Percentiles rank a stretch among this genome's conserved stretches.
These are phyloP conservation scores for Populus nigra DNA, from an alignment of 345 rosid species.

Conservation along the genomic window DNA sequence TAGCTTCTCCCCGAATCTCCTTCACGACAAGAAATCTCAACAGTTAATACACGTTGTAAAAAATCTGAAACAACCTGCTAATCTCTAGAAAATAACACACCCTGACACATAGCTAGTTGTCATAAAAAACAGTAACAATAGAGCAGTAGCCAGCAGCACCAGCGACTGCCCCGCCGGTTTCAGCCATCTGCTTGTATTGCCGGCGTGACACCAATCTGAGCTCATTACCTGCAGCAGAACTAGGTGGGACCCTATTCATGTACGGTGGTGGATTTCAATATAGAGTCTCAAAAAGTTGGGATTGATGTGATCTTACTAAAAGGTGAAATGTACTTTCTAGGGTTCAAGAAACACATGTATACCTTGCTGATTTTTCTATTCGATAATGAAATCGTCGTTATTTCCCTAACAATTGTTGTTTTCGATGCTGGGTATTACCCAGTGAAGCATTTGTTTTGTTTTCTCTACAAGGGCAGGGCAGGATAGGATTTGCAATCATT, in stretches of 20 bases:
- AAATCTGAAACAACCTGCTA: not conserved
- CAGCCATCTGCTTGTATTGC: constrained; percentile 18
- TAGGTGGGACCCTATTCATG: not conserved
- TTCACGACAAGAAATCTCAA: too few relatives aligned
- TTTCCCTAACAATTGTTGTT: not conserved
- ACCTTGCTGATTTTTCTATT: too few relatives aligned
- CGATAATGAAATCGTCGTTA: too few relatives aligned
- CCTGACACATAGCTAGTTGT: not conserved
- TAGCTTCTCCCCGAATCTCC: too few relatives aligned
- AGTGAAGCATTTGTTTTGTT: not conserved
- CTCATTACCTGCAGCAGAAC: not conserved
- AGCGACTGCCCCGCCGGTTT: constrained; percentile 26
- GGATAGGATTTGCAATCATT: constrained; percentile 12
- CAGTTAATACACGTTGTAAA: not conserved
- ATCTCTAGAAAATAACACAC: constrained; percentile 11
- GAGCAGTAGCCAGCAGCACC: not conserved
- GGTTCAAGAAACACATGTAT: not conserved
- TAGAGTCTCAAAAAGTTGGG: constrained; percentile 15
- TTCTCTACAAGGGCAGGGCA: not conserved
- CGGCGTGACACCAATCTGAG: constrained; percentile 15
- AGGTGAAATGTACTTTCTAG: not conserved
- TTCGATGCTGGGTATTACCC: not conserved
- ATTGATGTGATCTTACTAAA: constrained; percentile 22
- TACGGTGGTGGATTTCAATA: not conserved
- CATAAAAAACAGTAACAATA: not conserved